Evolutionary conservation across 768 basidiomycete species (phyloP).

Genomic region (Gloeophyllum trabeum): DNA sequence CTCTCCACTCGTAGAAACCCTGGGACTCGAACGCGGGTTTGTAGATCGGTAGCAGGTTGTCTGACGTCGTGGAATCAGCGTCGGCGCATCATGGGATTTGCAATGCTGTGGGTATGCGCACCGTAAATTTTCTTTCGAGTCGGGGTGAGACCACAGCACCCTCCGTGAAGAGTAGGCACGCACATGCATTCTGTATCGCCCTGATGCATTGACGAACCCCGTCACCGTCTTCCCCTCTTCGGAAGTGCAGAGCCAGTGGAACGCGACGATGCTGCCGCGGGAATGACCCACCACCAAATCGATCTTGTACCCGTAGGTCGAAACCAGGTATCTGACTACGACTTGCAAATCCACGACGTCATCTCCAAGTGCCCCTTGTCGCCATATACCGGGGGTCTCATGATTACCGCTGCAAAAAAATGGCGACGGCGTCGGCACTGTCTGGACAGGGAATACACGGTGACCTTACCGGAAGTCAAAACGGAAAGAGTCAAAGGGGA

Average conservation of each 20-base stretch:
- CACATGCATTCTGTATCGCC: slow-evolving; percentile 72
- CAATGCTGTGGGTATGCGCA: no score
- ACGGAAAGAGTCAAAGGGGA: slow-evolving; percentile 73
- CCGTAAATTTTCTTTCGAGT: no score
- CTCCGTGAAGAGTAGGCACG: slow-evolving; percentile 17
- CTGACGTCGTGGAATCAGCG: neutral
- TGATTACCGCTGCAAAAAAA: slow-evolving; percentile 53
- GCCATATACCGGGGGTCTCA: slow-evolving; percentile 63
- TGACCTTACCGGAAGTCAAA: slow-evolving; percentile 75
- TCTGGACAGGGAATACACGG: neutral
- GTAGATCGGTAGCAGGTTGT: slow-evolving; percentile 19
- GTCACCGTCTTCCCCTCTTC: slow-evolving; percentile 43
- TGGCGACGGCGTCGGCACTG: neutral
- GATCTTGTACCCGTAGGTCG: slow-evolving; percentile 51
- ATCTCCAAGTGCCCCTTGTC: slow-evolving; percentile 42
- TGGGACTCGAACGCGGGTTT: slow-evolving; percentile 37
- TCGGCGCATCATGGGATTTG: neutral
- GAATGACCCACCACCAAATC: slow-evolving; percentile 73
- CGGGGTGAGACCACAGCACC: no score
- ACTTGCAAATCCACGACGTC: slow-evolving; percentile 57
- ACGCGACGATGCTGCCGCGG: slow-evolving; percentile 56
- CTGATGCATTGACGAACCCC: slow-evolving; percentile 65
- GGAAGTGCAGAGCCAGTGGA: slow-evolving; percentile 59
- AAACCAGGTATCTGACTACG: slow-evolving; percentile 52
- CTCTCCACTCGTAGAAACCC: slow-evolving; percentile 53